phyloP scores from a whole-genome alignment of 2,329 filamentous ascomycete genomes.

The Penicillium sp. region DNA sequence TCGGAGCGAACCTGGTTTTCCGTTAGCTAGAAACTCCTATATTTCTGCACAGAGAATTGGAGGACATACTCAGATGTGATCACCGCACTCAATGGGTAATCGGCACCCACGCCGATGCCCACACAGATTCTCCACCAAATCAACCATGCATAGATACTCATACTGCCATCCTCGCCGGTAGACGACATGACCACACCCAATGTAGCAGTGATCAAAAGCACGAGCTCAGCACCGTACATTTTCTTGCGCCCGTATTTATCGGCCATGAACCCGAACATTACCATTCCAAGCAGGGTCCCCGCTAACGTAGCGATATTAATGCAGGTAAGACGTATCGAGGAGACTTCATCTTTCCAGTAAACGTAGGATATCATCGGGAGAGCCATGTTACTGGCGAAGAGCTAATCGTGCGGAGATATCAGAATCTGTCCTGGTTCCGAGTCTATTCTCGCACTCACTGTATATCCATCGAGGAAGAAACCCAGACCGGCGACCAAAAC shows the following conservation, averaged over 20 bases:
- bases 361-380: slow-evolving; percentile 47
- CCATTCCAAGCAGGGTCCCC: slow-evolving; percentile 47
- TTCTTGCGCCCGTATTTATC: slow-evolving; percentile 48
- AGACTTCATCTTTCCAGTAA: slow-evolving; percentile 43
- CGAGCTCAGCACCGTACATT: slow-evolving; percentile 50
- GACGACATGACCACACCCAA: slow-evolving; percentile 47
- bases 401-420: slow-evolving; percentile 18
- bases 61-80: slow-evolving; percentile 61
- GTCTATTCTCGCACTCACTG: slow-evolving; percentile 21
- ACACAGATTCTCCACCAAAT: slow-evolving; percentile 48
- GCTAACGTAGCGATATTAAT: slow-evolving; percentile 47
- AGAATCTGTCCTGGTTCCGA: neutral
- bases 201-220: slow-evolving; percentile 46
- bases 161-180: slow-evolving; percentile 40
- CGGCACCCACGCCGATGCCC: slow-evolving; percentile 58
- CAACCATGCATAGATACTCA: slow-evolving; percentile 45
- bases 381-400: slow-evolving; percentile 51
- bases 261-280: slow-evolving; percentile 46
- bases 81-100: slow-evolving; percentile 63
- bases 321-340: slow-evolving; percentile 34
- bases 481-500: slow-evolving; percentile 48
- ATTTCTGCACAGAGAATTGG: too few species aligned
- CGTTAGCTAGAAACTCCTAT: slow-evolving; percentile 1
- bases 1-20: slow-evolving; percentile 45
- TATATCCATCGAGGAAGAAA: slow-evolving; percentile 49